phyloP scores from a whole-genome alignment of 2,329 filamentous ascomycete genomes.

The Diplocarpon mali region DNA sequence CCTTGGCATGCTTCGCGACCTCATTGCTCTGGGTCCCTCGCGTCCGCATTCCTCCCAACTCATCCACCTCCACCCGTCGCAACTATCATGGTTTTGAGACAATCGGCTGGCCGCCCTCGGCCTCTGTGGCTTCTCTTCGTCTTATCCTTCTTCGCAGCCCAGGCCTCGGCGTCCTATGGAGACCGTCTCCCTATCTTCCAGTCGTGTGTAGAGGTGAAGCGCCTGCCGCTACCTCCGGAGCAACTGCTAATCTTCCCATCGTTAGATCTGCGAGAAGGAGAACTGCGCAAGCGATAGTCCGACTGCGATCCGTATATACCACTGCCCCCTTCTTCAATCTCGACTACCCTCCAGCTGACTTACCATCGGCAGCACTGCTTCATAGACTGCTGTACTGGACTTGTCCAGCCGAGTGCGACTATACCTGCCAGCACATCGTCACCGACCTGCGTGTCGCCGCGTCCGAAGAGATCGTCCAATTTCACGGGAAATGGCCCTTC shows the following conservation, averaged over 20 bases:
- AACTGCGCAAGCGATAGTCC: slow-evolving; percentile 62
- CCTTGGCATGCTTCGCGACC: no score
- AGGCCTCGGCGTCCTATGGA: slow-evolving; percentile 62
- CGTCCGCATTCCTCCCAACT: no score
- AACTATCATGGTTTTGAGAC: slow-evolving; percentile 20
- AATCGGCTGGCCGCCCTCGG: slow-evolving; percentile 1
- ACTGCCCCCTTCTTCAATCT: background rate
- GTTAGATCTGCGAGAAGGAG: slow-evolving; percentile 64
- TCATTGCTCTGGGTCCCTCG: no score
- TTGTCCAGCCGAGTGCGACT: slow-evolving; percentile 91
- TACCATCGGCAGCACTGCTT: slow-evolving; percentile 51
- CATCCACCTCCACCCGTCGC: slow-evolving; percentile 1
- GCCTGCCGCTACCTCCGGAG: slow-evolving; percentile 5
- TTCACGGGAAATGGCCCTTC: slow-evolving; percentile 99
- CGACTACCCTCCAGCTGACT: background rate
- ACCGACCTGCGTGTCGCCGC: slow-evolving; percentile 59
- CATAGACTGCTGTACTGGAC: slow-evolving; percentile 85
- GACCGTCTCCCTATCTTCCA: slow-evolving; percentile 81
- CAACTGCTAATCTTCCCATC: slow-evolving; percentile 1
- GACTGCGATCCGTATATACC: slow-evolving; percentile 22
- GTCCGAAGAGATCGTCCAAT: slow-evolving; percentile 68
- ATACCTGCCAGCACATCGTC: slow-evolving; percentile 90
- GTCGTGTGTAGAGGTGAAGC: slow-evolving; percentile 66
- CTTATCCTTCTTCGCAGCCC: slow-evolving; percentile 27
- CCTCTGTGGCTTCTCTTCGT: slow-evolving; percentile 11